Evolutionary conservation across 2,329 filamentous ascomycete genomes (phyloP).

Genomic region (Aspergillus brasiliensis): DNA sequence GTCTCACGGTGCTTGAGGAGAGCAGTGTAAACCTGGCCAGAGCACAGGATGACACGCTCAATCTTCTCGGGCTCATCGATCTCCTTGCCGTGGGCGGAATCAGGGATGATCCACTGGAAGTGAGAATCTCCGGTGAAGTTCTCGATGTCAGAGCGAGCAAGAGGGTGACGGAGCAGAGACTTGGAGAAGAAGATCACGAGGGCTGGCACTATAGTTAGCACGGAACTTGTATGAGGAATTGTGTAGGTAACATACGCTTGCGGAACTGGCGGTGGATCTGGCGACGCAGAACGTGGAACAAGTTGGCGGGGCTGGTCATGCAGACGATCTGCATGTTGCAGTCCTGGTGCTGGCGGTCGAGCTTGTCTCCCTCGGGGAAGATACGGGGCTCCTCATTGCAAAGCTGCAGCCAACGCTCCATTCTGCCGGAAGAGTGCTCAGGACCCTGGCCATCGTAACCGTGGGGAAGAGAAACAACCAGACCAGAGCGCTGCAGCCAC

Average conservation of each 20-base stretch:
- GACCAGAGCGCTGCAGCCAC: constrained; percentile 96
- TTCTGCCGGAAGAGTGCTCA: constrained; percentile 94
- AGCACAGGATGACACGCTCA: constrained; percentile 90
- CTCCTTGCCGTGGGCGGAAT: constrained; percentile 75
- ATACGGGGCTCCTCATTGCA: constrained; percentile 96
- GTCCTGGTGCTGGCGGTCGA: constrained; percentile 97
- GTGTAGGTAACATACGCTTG: constrained; percentile 72
- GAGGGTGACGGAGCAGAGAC: constrained; percentile 87
- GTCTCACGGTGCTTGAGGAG: constrained; percentile 88
- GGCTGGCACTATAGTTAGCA: constrained; percentile 54
- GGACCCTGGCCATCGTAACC: constrained; percentile 98
- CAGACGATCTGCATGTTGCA: constrained; percentile 99
- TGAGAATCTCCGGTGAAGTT: constrained; percentile 89
- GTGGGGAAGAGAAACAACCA: constrained; percentile 94
- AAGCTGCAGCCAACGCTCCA: constrained; percentile 96
- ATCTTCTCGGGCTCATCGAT: constrained; percentile 84
- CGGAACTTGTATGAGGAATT: background rate
- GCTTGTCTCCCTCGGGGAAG: constrained; percentile 84
- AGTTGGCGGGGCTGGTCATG: constrained; percentile 93
- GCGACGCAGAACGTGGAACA: constrained; percentile 94
- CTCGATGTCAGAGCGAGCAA: constrained; percentile 85
- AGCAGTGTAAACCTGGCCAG: constrained; percentile 89
- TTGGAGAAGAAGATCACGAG: constrained; percentile 99
- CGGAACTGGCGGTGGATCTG: constrained; percentile 99
- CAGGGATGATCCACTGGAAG: constrained; percentile 95